Evolutionary conservation across 768 basidiomycete species (phyloP).

Genomic region (Boletus rubescentipes): DNA sequence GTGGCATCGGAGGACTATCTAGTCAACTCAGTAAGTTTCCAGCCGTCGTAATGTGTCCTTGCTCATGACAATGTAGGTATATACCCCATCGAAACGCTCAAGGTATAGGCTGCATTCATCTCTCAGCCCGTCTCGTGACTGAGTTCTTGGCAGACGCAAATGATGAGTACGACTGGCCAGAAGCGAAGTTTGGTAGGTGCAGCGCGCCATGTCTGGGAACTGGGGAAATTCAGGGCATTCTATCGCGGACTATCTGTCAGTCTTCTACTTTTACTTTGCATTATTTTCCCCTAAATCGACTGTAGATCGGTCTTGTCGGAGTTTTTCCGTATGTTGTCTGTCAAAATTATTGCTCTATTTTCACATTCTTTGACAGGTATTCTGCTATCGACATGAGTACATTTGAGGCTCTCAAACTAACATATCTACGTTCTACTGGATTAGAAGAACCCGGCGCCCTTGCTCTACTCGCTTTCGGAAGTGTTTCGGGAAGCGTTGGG

Average conservation of each 20-base stretch:
- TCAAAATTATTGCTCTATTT: neutral
- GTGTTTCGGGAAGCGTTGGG: constrained; percentile 89
- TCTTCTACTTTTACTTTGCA: constrained; percentile 19
- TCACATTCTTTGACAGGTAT: constrained; percentile 46
- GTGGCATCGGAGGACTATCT: constrained; percentile 92
- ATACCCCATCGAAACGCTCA: constrained; percentile 95
- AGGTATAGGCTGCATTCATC: constrained; percentile 45
- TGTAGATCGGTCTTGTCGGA: constrained; percentile 88
- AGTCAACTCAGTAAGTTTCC: constrained; percentile 79
- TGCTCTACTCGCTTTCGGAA: constrained; percentile 87
- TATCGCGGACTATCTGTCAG: constrained; percentile 89
- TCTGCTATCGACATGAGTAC: constrained; percentile 98
- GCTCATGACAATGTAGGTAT: constrained; percentile 58
- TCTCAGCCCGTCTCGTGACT: neutral
- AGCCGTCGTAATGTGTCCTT: constrained; percentile 7
- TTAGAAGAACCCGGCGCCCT: constrained; percentile 88
- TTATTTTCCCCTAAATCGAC: constrained; percentile 13
- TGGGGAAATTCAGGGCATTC: constrained; percentile 80
- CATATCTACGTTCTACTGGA: constrained; percentile 83
- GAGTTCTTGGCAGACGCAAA: constrained; percentile 64
- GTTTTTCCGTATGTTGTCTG: constrained; percentile 81
- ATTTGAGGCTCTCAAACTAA: constrained; percentile 92
- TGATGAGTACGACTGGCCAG: constrained; percentile 85
- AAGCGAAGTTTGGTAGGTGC: constrained; percentile 61
- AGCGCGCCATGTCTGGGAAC: constrained; percentile 68